Evolutionary conservation across 208 protist genomes (phyloP), one percentile per base, ranked within the genome.

Genomic region (Pavlovales sp.): DNA sequence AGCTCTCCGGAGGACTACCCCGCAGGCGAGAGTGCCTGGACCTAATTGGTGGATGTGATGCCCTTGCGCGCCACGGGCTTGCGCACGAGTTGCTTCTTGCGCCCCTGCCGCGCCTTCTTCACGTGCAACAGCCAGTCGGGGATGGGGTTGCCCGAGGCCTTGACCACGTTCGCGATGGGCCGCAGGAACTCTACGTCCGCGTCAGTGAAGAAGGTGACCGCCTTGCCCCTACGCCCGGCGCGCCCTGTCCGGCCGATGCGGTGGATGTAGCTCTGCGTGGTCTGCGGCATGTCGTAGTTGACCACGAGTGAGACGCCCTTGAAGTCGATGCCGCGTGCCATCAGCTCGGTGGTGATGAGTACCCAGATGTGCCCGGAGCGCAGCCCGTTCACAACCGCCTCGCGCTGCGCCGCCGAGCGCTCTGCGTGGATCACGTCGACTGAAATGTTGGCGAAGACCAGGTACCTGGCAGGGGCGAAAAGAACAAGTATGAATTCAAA

Each of bases 201-300:
- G 41, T 85, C 80, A 8, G 80, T 71, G 42, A 83, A 67, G 79
- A 47, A 67, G n/a, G 79, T 83, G 41, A 83, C 22, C 32, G 79
- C 79, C 30, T 32, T 14, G 18, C 42, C 79, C 7, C 11, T 0
- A 1, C 79, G 42, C 10, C 83, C 83, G 4, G 83, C 83, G 30
- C 83, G 83, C 4, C 83, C 83, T 4, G 83, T 87, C 28, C 83
- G 83, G 0, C 83, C 83, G 57, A 87, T 75, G 5, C 83, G 83
- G 39, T 87, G 83, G 41, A 87, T 87, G 83, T 87, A 87, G 32
- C 36, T 47, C 37, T 66, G 34, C 34, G 76, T 88, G 37, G 78
- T 79, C 87, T 90, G 87, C 7, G 88, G 88, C 32, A 90, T 79
- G 77, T 90, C 88, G 80, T 77, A 90, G 88, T 90, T 90, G 80